Evolutionary conservation across 2,329 filamentous ascomycete genomes (phyloP), one percentile per base, ranked within the genome.

Genomic region (Fusarium austroafricanum): DNA sequence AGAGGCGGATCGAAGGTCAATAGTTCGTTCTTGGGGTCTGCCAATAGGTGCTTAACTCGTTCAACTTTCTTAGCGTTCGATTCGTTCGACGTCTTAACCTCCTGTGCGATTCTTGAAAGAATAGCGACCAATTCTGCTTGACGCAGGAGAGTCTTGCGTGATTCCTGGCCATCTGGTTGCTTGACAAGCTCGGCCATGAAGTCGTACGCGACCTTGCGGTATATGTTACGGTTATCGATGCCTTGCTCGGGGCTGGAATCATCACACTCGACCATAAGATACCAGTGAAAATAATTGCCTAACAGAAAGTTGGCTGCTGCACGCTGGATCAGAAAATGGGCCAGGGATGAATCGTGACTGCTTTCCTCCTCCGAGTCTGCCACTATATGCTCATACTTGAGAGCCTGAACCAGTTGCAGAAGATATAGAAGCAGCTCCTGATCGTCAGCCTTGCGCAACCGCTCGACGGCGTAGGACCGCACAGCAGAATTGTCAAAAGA

Each of bases 221-320:
- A 99, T 18, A 98, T 89, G 65, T 92, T 92, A 44, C 92, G 91
- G 75, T 95, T 91, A 57, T 90, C 89, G 6, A 88, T 84, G 21
- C 89, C 86, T 71, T 94, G 92, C 42, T 93, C 91, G 5, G 89
- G 88, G 68, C 91, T 94, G 61, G 85, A 83, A 76, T 97, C 95
- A 71, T 96, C 93, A 71, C 94, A 96, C 80, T 99, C 96, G 2
- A 99, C 96, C 90, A 97, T 97, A 4, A 99, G 85, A 78, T 98
- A 99, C 96, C 96, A 99, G 78, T 97, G 93, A 54, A 99, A 88
- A 79, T 96, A 97, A 76, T 97, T 99, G 29, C 95, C 96, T 2
- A 99, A 86, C 61, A 92, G 90, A 74, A 97, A 92, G 75, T 97
- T 98, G 65, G 90, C 89, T 15, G 92, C 91, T 5, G 96, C 96